Conservation (phyloP, 257 asterid species). For the Scutellaria barbata region DNA sequence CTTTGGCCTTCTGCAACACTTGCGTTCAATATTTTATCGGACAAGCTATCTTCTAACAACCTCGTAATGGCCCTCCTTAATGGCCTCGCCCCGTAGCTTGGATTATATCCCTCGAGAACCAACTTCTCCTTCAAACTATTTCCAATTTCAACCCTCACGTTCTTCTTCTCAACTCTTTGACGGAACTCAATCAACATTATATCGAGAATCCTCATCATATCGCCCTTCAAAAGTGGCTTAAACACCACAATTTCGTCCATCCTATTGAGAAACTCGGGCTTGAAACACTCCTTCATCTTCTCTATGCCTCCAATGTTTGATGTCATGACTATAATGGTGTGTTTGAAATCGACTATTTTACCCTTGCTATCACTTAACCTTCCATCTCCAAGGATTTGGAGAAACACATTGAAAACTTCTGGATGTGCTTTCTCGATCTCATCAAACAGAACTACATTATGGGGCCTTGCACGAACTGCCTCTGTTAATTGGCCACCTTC, state of each 20-base stretch:
- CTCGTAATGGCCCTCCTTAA: constrained; percentile 63
- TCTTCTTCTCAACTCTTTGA: constrained; percentile 45
- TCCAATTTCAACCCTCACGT: constrained; percentile 49
- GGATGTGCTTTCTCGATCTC: constrained; percentile 75
- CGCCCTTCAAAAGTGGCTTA: constrained; percentile 50
- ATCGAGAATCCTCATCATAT: constrained; percentile 59
- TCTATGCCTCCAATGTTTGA: constrained; percentile 54
- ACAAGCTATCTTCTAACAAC: constrained; percentile 63
- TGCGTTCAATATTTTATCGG: constrained; percentile 58
- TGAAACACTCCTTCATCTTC: constrained; percentile 52
- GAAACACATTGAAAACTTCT: constrained; percentile 60
- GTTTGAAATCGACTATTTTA: constrained; percentile 60
- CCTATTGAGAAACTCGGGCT: constrained; percentile 69
- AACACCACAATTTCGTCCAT: constrained; percentile 65
- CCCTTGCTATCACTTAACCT: constrained; percentile 65
- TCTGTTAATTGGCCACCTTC: constrained; percentile 76
- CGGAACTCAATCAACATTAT: constrained; percentile 56
- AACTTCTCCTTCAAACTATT: constrained; percentile 52
- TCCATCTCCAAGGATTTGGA: constrained; percentile 71
- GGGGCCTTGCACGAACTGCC: constrained; percentile 62
- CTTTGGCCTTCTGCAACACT: constrained; percentile 50
- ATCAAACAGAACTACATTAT: constrained; percentile 64
- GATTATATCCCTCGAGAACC: constrained; percentile 56
- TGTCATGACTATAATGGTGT: constrained; percentile 66
- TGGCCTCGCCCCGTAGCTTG: constrained; percentile 67